Conservation (phyloP, 331 rosid genomes). For the Acacia concinna region DNA sequence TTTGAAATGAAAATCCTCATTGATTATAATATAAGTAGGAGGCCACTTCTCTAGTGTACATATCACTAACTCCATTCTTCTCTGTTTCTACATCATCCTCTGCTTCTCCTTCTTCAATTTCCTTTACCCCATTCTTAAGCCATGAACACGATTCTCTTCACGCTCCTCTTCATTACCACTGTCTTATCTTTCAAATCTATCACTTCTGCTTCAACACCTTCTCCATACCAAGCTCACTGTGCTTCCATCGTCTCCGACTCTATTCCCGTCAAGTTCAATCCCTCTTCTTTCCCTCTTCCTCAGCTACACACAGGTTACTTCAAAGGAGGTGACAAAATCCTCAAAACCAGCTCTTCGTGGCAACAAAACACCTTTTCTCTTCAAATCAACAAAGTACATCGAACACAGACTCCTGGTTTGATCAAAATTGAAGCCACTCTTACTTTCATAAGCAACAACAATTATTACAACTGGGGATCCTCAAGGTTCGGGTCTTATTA, state of each 20-base stretch:
- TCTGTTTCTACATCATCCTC: not conserved
- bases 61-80: not conserved
- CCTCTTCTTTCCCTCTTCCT: not conserved
- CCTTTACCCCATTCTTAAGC: not conserved
- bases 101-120: not conserved
- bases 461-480: not conserved
- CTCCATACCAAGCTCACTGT: slow-evolving; percentile 21
- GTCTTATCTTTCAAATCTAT: slow-evolving; percentile 3
- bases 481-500: not conserved
- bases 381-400: not conserved
- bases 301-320: slow-evolving; percentile 28
- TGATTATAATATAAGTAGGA: not conserved
- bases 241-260: slow-evolving; percentile 29
- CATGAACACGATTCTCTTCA: not conserved
- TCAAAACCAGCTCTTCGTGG: not conserved
- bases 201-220: not conserved
- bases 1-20: not conserved
- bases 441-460: not conserved
- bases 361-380: not conserved
- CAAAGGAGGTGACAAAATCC: not conserved
- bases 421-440: slow-evolving; percentile 27
- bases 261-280: no score
- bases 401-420: slow-evolving; percentile 26
- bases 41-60: not conserved
- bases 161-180: slow-evolving; percentile 1